Base-by-base conservation (phyloP, 495 filamentous ascomycete species). In the Lepidopterella palustris region DNA sequence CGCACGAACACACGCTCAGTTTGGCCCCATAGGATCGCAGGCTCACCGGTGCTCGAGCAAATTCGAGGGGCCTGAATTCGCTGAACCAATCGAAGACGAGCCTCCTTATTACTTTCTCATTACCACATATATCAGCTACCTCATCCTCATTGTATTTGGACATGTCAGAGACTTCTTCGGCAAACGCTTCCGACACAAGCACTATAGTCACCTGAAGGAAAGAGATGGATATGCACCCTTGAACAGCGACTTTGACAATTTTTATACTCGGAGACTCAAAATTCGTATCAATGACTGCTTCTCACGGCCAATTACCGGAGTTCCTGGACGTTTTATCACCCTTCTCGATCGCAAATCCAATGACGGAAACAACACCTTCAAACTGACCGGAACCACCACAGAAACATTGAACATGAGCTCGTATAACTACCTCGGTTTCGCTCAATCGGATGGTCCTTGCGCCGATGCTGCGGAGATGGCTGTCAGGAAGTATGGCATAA, bases 401-500 rank as follows among this genome's bases (percentile, higher is more conserved):
- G 89, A 98, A 70, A 97, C 93, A 0, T 75, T 98, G 58, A 98
- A 98, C 72, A 84, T 98, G 84, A 96, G 91, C 76, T 98, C 93
- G 3, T 98, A 98, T 80, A 98, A 98, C 69, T 98, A 98, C 66
- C 88, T 98, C 5, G 93, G 93, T 26, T 98, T 98, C 69, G 93
- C 93, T 57, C 95, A 98, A 73, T 97, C 93, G 0, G 91, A 96
- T 68, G 93, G 93, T 15, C 92, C 92, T 35, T 97, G 95, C 72
- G 95, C 95, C 26, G 95, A 97, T 74, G 84, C 88, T 24, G 89
- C 92, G 5, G 93, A 97, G 75, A 87, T 92, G 24, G 78, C 79
- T 35, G 84, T 95, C 61, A 84, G 84, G 70, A 90, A 87, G 70
- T 91, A 93, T 62, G 91, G 92, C 28, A 83, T 96, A 64, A 86